Conservation (phyloP, 352 stramenopile species). For the Globisporangium iwayamae region DNA sequence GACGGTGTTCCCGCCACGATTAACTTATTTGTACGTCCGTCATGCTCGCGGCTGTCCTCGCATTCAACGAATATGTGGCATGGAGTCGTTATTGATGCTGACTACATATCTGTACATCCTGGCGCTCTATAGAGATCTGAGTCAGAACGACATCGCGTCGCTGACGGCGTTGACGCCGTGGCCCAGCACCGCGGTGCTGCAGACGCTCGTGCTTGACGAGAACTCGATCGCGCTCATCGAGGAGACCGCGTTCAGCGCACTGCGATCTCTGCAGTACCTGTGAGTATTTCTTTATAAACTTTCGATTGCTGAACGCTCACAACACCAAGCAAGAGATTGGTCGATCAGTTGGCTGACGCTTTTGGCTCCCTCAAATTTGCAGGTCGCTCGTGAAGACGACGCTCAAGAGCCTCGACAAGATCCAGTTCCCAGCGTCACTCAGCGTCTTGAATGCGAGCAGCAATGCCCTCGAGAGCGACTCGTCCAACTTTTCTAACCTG, state of each 20-base stretch:
- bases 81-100: background rate
- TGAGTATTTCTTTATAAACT: conserved; percentile 20
- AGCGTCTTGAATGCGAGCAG: conserved; percentile 45
- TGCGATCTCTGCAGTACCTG: conserved; percentile 53
- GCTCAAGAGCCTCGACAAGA: conserved; percentile 38
- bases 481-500: conserved; percentile 45
- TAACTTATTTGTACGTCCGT: conserved; percentile 15
- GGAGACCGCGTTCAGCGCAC: conserved; percentile 32
- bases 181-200: conserved; percentile 38
- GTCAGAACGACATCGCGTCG: conserved; percentile 34
- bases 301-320: too few species aligned
- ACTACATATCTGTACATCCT: background rate
- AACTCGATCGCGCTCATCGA: conserved; percentile 42
- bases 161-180: conserved; percentile 32
- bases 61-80: background rate
- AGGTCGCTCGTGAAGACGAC: conserved; percentile 49
- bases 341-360: background rate
- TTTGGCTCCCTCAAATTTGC: background rate
- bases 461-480: conserved; percentile 46
- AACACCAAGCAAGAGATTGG: too few species aligned
- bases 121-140: conserved; percentile 27
- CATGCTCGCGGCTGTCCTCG: background rate
- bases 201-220: conserved; percentile 55
- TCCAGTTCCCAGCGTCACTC: conserved; percentile 39
- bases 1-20: conserved; percentile 3